Conservation (phyloP, 2,329 filamentous ascomycete genomes). For the Metarhizium anisopliae region DNA sequence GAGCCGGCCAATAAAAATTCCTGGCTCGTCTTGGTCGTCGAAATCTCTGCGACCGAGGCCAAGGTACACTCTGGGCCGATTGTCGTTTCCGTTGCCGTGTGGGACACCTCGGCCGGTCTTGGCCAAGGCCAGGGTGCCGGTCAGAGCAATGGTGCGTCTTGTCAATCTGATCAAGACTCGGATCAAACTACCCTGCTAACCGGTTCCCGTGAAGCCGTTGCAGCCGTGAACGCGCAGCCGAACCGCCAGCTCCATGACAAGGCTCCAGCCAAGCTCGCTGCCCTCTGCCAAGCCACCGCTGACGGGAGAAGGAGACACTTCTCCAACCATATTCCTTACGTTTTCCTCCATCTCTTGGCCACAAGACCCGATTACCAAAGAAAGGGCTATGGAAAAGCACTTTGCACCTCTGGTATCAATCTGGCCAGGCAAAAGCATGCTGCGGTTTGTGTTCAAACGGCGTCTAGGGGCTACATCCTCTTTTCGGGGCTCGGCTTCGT, state of each 20-base stretch:
- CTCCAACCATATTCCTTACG: constrained; percentile 1
- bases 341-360: constrained; percentile 9
- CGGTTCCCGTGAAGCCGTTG: too few relatives aligned
- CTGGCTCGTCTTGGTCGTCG: constrained; percentile 7
- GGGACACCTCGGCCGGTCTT: constrained; percentile 5
- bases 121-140: not conserved
- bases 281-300: not conserved
- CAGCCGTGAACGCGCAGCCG: too few relatives aligned
- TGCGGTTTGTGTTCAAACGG: not conserved
- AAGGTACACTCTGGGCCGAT: not conserved
- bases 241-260: too few relatives aligned
- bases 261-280: not conserved
- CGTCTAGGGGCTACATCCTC: constrained; percentile 9
- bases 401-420: not conserved
- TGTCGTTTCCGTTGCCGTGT: constrained; percentile 9
- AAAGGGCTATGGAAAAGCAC: constrained; percentile 9
- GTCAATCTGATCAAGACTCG: not conserved
- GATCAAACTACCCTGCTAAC: too few relatives aligned
- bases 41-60: constrained; percentile 4
- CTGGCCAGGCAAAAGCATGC: too few relatives aligned
- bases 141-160: not conserved
- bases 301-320: constrained; percentile 2
- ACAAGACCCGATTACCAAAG: constrained; percentile 9
- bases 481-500: constrained; percentile 11
- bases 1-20: not conserved